Evolutionary conservation across 352 stramenopile species (phyloP).

Genomic region (Globisporangium perplexum): DNA sequence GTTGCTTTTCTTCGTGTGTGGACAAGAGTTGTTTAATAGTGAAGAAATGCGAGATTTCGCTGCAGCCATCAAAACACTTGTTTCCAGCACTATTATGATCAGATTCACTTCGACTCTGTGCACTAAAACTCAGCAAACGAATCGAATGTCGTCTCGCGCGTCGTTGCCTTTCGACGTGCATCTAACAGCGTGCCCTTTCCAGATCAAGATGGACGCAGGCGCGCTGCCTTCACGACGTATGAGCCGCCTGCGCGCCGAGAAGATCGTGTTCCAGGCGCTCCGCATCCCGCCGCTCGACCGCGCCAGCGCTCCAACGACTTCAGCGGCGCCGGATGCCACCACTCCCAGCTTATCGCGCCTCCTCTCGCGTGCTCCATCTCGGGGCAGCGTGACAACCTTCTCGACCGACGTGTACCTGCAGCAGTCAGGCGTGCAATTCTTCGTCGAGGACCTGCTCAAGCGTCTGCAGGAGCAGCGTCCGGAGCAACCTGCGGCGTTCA

Average conservation of each 20-base stretch:
- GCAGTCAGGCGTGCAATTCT: constrained; percentile 46
- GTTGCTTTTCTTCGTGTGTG: background rate
- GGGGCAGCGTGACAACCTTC: constrained; percentile 11
- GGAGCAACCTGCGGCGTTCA: constrained; percentile 32
- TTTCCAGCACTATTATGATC: no score
- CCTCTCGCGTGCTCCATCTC: constrained; percentile 16
- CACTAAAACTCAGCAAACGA: no score
- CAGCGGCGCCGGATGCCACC: background rate
- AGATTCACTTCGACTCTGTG: no score
- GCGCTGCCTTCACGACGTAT: constrained; percentile 6
- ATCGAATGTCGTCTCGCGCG: no score
- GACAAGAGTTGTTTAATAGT: background rate
- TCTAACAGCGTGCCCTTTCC: no score
- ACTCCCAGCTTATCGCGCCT: constrained; percentile 8
- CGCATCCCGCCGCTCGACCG: constrained; percentile 16
- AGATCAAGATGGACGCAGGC: background rate
- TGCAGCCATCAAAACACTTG: no score
- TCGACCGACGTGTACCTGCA: constrained; percentile 43
- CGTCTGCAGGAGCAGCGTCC: constrained; percentile 40
- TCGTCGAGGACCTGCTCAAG: constrained; percentile 48
- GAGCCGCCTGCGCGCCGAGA: constrained; percentile 40
- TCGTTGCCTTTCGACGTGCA: background rate
- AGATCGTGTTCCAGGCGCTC: constrained; percentile 31
- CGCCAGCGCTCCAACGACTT: background rate
- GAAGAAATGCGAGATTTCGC: background rate